A percentile compares a stretch with the other conserved stretches of the same genome.
Conservation (phyloP, 805 yeast genomes). For the Candida boleticola region DNA sequence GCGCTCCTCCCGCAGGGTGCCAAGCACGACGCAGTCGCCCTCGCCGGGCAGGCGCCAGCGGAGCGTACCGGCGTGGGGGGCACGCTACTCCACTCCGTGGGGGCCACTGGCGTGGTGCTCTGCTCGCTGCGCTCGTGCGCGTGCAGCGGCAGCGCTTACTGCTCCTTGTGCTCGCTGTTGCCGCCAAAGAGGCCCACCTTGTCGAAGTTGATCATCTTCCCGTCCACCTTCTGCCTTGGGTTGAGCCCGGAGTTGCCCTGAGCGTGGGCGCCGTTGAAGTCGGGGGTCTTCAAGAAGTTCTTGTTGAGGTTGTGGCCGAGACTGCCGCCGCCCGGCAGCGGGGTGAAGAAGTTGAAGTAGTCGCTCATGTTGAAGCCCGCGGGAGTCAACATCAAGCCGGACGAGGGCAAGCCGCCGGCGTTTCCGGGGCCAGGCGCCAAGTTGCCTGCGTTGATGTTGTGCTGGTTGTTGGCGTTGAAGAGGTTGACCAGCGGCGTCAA, state of each 20-base stretch:
- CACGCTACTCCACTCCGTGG: not conserved
- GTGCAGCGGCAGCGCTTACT: too few relatives aligned
- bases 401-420: constrained; percentile 36
- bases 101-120: not conserved
- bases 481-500: constrained; percentile 39
- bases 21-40: not conserved
- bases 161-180: constrained; percentile 7
- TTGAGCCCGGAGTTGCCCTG: constrained; percentile 10
- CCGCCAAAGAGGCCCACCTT: constrained; percentile 29
- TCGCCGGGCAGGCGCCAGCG: not conserved
- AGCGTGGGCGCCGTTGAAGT: constrained; percentile 24
- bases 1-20: not conserved
- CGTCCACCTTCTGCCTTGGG: constrained; percentile 31
- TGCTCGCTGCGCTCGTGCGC: too few relatives aligned
- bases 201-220: constrained; percentile 44
- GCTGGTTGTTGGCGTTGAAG: constrained; percentile 16
- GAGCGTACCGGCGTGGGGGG: too few relatives aligned
- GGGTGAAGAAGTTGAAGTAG: constrained; percentile 75
- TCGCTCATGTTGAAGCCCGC: constrained; percentile 82
- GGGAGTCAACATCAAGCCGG: constrained; percentile 47
- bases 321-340: constrained; percentile 49
- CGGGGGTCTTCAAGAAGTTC: constrained; percentile 40
- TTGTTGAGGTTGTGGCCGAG: constrained; percentile 9
- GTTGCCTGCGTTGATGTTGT: constrained; percentile 1
- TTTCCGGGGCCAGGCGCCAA: not conserved